These are phyloP conservation scores for Leccinum ponderosum DNA, from an alignment of 1,284 basidiomycete genomes.

Conservation along the genomic window DNA sequence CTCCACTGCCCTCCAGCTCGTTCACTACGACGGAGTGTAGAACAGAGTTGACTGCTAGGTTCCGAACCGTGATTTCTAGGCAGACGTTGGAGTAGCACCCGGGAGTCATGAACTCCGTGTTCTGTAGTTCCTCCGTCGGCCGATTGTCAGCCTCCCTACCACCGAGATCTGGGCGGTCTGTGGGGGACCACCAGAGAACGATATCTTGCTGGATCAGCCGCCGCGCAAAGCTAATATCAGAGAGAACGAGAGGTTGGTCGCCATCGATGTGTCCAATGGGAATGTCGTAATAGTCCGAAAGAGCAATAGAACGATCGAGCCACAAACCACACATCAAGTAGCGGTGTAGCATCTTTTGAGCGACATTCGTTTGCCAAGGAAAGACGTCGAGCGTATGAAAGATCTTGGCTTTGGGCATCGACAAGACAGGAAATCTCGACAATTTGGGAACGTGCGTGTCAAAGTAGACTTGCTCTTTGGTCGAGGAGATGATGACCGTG, in stretches of 20 bases:
- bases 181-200: constrained; percentile 96
- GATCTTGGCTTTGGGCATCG: constrained; percentile 76
- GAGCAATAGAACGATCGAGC: constrained; percentile 79
- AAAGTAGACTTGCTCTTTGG: constrained; percentile 85
- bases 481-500: constrained; percentile 84
- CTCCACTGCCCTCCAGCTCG: constrained; percentile 93
- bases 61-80: constrained; percentile 86
- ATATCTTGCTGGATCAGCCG: constrained; percentile 86
- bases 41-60: constrained; percentile 93
- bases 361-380: constrained; percentile 75
- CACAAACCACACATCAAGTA: constrained; percentile 81
- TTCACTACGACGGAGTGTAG: constrained; percentile 95
- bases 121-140: constrained; percentile 76
- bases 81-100: constrained; percentile 95
- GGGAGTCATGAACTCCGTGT: constrained; percentile 83
- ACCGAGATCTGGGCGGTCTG: constrained; percentile 90
- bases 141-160: constrained; percentile 89
- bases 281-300: constrained; percentile 91
- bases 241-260: constrained; percentile 84
- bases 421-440: constrained; percentile 85
- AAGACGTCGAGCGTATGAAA: constrained; percentile 77
- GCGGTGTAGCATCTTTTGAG: constrained; percentile 80
- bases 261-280: constrained; percentile 92
- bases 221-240: constrained; percentile 92
- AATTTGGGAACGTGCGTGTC: constrained; percentile 75